Conservation (phyloP, 495 filamentous ascomycete genomes). For the Cairneyella variabilis region DNA sequence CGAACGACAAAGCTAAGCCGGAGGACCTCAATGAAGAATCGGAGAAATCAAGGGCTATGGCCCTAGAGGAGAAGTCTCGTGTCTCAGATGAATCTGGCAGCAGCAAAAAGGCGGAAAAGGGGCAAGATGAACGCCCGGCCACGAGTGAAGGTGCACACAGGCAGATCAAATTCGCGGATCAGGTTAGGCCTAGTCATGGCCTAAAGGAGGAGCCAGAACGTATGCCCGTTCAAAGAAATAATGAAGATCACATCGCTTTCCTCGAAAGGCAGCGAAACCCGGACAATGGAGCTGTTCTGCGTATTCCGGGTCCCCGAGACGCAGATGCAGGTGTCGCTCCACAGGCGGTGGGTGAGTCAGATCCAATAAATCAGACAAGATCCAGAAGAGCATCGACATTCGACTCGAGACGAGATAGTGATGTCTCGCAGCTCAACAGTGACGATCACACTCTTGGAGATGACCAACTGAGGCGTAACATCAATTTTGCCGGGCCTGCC, state of each 20-base stretch:
- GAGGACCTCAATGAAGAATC: conserved; percentile 3
- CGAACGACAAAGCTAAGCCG: conserved; percentile 8
- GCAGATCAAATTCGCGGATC: conserved; percentile 58
- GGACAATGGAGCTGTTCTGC: conserved; percentile 65
- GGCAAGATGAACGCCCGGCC: background rate
- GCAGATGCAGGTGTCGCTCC: conserved; percentile 76
- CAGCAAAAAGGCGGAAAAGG: background rate
- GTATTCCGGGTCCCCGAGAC: conserved; percentile 84
- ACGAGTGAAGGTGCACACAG: background rate
- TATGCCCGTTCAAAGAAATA: conserved; percentile 49
- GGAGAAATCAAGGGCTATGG: conserved; percentile 2
- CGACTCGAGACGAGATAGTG: conserved; percentile 1
- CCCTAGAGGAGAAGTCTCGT: conserved; percentile 24
- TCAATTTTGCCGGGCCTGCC: conserved; percentile 46
- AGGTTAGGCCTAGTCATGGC: conserved; percentile 47
- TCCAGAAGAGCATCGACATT: conserved; percentile 14
- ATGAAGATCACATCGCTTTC: conserved; percentile 82
- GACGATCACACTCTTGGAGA: conserved; percentile 25
- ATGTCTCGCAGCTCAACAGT: background rate
- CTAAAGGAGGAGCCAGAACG: conserved; percentile 33
- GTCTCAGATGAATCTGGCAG: conserved; percentile 6
- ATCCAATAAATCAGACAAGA: conserved; percentile 9
- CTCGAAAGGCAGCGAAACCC: conserved; percentile 76
- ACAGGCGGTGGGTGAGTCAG: conserved; percentile 51
- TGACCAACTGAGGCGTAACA: conserved; percentile 33